Conservation (phyloP, 2,329 filamentous ascomycete genomes). For the Sphaerostilbella broomeana region DNA sequence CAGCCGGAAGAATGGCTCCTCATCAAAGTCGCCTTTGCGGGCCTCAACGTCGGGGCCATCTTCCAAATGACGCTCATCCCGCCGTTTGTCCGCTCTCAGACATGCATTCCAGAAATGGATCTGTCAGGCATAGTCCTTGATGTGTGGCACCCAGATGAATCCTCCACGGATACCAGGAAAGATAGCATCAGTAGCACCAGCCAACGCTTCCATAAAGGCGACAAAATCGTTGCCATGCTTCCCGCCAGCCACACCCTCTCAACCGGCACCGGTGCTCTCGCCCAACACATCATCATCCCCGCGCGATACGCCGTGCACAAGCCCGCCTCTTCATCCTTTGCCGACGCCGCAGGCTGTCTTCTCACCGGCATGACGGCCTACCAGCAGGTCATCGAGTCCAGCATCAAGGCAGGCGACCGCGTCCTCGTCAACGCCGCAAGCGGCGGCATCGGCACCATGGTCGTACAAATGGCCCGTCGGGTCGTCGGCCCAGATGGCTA, state of each 20-base stretch:
- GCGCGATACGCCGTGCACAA: slow-evolving; percentile 28
- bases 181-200: neutral
- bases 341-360: slow-evolving; percentile 32
- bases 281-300: slow-evolving; percentile 33
- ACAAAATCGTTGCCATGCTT: slow-evolving; percentile 33
- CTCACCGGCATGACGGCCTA: slow-evolving; percentile 34
- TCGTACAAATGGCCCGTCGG: slow-evolving; percentile 37
- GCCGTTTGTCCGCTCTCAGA: slow-evolving; percentile 28
- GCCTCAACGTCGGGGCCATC: slow-evolving; percentile 39
- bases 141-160: slow-evolving; percentile 24
- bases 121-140: slow-evolving; percentile 35
- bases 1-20: slow-evolving; percentile 31
- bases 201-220: slow-evolving; percentile 25
- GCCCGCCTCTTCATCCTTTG: slow-evolving; percentile 23
- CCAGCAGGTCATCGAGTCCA: slow-evolving; percentile 32
- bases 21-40: slow-evolving; percentile 35
- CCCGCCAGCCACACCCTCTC: slow-evolving; percentile 26
- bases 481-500: slow-evolving; percentile 33
- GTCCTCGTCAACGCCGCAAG: slow-evolving; percentile 46
- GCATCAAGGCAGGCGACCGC: slow-evolving; percentile 30
- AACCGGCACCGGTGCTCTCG: slow-evolving; percentile 33
- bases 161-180: neutral
- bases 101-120: slow-evolving; percentile 37
- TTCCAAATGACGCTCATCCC: slow-evolving; percentile 37
- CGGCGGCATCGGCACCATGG: slow-evolving; percentile 42